These are phyloP conservation scores for Plasmodium ovale DNA, from an alignment of 169 alveolate species.

Conservation along the genomic window DNA sequence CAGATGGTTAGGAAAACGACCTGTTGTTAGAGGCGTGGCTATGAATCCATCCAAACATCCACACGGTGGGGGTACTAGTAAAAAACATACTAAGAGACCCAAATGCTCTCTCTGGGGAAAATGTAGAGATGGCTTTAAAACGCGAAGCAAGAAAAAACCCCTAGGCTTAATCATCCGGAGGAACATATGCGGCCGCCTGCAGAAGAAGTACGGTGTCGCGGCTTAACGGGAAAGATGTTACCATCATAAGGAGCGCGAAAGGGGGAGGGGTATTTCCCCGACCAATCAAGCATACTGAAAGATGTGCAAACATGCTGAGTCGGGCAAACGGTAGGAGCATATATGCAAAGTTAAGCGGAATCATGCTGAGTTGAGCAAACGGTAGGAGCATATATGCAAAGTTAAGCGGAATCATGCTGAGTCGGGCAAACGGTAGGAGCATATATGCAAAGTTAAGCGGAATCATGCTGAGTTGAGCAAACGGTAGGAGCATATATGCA, in stretches of 20 bases:
- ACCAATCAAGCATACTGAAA: too few relatives aligned
- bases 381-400: too few relatives aligned
- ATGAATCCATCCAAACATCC: slow-evolving; percentile 91
- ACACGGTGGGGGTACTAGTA: slow-evolving; percentile 91
- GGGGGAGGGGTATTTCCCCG: too few relatives aligned
- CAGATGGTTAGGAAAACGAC: slow-evolving; percentile 90
- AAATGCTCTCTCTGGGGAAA: slow-evolving; percentile 90
- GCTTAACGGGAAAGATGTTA: slow-evolving; percentile 7
- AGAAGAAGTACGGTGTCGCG: slow-evolving; percentile 85
- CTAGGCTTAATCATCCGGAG: slow-evolving; percentile 88
- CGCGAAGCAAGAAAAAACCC: slow-evolving; percentile 86
- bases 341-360: too few relatives aligned
- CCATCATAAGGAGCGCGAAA: slow-evolving; percentile 4
- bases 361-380: too few relatives aligned
- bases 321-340: too few relatives aligned
- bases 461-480: too few relatives aligned
- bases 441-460: too few relatives aligned
- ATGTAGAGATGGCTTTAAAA: slow-evolving; percentile 85
- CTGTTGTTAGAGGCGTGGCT: slow-evolving; percentile 90
- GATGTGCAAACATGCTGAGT: too few relatives aligned
- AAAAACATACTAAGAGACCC: slow-evolving; percentile 87
- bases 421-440: too few relatives aligned
- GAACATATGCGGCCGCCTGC: slow-evolving; percentile 85
- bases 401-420: too few relatives aligned
- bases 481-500: too few relatives aligned